A percentile compares a stretch with the other conserved stretches of the same genome.
phyloP scores from a whole-genome alignment of 179 eudicot species.

The Heliamphora pulchella region DNA sequence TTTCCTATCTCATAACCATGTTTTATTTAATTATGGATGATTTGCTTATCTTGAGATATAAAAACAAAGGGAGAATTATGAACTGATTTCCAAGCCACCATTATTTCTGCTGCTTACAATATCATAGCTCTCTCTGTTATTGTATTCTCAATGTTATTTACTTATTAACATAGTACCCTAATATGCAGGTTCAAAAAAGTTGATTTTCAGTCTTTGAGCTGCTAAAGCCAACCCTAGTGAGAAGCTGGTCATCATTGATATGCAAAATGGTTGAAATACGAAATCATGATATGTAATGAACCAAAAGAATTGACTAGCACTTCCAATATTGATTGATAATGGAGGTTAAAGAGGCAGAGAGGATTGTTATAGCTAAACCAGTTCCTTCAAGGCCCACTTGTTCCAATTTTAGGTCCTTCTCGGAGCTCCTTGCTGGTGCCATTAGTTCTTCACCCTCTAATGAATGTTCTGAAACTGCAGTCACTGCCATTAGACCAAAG shows the following conservation, averaged over 20 bases:
- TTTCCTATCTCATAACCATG: neutral
- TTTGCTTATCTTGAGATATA: neutral
- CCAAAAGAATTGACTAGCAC: neutral
- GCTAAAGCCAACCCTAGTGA: constrained; percentile 4
- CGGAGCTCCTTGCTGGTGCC: constrained; percentile 59
- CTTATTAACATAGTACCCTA: neutral
- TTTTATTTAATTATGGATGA: neutral
- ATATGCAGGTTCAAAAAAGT: constrained; percentile 3
- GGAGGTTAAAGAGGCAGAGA: constrained; percentile 58
- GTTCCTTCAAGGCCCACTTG: constrained; percentile 72
- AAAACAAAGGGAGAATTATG: neutral
- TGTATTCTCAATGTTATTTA: neutral
- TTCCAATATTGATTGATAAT: constrained; percentile 18
- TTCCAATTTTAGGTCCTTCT: constrained; percentile 50
- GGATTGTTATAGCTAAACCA: constrained; percentile 60
- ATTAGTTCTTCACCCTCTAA: constrained; percentile 42
- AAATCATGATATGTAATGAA: neutral
- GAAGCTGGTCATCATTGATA: constrained; percentile 4
- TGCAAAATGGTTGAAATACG: neutral
- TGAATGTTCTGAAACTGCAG: constrained; percentile 30
- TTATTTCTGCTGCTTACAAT: neutral
- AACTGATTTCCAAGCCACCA: too few relatives aligned
- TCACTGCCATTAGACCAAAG: constrained; percentile 63
- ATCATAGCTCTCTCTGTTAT: neutral
- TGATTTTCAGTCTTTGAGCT: constrained; percentile 5